phyloP scores from a whole-genome alignment of 768 basidiomycete genomes.

The Candolleomyces eurysporus region DNA sequence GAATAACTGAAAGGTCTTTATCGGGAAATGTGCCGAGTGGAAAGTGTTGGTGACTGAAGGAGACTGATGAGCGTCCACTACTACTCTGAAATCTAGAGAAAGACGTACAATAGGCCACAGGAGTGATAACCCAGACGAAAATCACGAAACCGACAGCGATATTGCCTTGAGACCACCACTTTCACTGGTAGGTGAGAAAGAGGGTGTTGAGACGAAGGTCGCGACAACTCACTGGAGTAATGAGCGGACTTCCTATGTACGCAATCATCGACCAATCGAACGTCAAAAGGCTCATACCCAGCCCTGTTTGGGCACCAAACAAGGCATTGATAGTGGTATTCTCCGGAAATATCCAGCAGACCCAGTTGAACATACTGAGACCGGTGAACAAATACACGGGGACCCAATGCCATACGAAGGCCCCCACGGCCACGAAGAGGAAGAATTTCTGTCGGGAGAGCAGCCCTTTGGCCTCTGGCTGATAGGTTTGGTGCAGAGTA shows the following conservation, averaged over 20 bases:
- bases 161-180: constrained; percentile 89
- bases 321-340: constrained; percentile 70
- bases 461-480: constrained; percentile 63
- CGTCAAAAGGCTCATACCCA: constrained; percentile 80
- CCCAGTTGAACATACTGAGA: constrained; percentile 85
- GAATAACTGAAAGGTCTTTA: constrained; percentile 60
- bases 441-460: constrained; percentile 83
- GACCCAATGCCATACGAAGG: constrained; percentile 72
- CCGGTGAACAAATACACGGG: constrained; percentile 86
- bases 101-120: constrained; percentile 69
- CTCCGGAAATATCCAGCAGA: constrained; percentile 66
- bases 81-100: background rate
- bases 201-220: background rate
- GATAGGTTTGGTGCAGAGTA: constrained; percentile 77
- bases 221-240: constrained; percentile 63
- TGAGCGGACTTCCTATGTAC: constrained; percentile 71
- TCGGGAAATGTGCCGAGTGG: constrained; percentile 68
- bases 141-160: constrained; percentile 60
- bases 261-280: constrained; percentile 88
- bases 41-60: constrained; percentile 65
- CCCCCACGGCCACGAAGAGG: constrained; percentile 52
- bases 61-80: background rate
- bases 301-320: constrained; percentile 68
- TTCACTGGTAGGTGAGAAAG: constrained; percentile 6
- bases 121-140: constrained; percentile 72